Conservation (phyloP, 2,329 filamentous ascomycete genomes). For the Macroventuria anomochaeta region DNA sequence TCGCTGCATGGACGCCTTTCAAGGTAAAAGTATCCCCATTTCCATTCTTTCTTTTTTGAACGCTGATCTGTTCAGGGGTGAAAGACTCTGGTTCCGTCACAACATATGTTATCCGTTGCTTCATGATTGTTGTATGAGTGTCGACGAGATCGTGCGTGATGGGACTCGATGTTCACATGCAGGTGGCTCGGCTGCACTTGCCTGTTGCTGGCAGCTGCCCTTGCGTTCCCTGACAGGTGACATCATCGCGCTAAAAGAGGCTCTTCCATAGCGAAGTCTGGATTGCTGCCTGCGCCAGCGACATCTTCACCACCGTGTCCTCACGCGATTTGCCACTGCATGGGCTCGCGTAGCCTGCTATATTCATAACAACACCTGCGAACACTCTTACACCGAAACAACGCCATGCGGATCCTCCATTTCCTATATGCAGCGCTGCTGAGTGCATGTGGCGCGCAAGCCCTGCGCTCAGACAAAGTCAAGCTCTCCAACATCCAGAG, state of each 20-base stretch:
- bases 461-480: constrained; percentile 57
- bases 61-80: constrained; percentile 67
- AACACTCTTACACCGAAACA: background rate
- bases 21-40: constrained; percentile 60
- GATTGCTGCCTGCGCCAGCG: constrained; percentile 21
- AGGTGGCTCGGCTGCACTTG: constrained; percentile 6
- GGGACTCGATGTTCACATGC: constrained; percentile 8
- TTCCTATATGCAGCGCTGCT: constrained; percentile 44
- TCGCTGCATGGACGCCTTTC: constrained; percentile 67
- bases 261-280: constrained; percentile 20
- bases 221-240: constrained; percentile 15
- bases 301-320: constrained; percentile 34
- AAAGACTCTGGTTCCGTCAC: constrained; percentile 71
- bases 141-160: constrained; percentile 18
- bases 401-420: constrained; percentile 40
- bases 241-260: constrained; percentile 18
- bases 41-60: constrained; percentile 50
- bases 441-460: constrained; percentile 36
- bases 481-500: constrained; percentile 73
- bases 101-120: constrained; percentile 77
- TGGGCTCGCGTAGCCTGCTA: constrained; percentile 4
- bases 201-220: background rate
- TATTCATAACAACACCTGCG: background rate
- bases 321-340: constrained; percentile 31
- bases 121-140: constrained; percentile 56